Base-by-base conservation (phyloP, 129 eudicot genomes). In the Mikania micrantha region DNA sequence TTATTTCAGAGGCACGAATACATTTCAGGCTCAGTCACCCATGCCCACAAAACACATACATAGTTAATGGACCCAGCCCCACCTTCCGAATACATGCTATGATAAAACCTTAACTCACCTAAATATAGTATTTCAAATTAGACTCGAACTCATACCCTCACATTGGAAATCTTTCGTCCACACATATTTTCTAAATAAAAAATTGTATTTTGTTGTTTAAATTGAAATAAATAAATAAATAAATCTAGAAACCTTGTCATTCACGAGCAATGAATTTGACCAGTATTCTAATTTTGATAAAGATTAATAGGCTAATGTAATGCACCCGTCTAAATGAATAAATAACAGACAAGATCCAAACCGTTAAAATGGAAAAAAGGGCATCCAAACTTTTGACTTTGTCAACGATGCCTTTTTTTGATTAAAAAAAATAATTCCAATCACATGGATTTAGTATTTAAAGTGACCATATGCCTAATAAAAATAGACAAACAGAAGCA, bases 221-320 rank as follows among this genome's bases (percentile, higher is more conserved):
- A n/a, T n/a, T n/a, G n/a, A n/a, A n/a, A n/a, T 5, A 10, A 44
- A 1, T 1, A 21, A 25, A 31, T 1, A 28, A 40, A 50, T 25
- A 54, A 41, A 32, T 60, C 7, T 24, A 47, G 49, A 64, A 60
- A 52, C 60, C 56, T 25, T 64, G 77, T 63, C 73, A 77, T 61
- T 41, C 60, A 69, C 49, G 77, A 76, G 60, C 71, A 66, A 69
- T 77, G 36, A 42, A 58, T 67, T 56, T 66, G 79, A 67, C 63
- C 12, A 56, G 2, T 15, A 42, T 50, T 34, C 44, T 49, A 67
- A 44, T 59, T 20, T 34, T 24, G 7, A 35, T 13, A 38, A 54
- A 70, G 9, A 71, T 7, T 54, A 32, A 70, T n/a, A 12, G 12
- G 66, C 81, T 49, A 69, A 41, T 9, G 71, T 63, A 31, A 77